These are phyloP conservation scores for Fomitopsis pulvina DNA, from an alignment of 768 basidiomycete species.

Conservation along the genomic window DNA sequence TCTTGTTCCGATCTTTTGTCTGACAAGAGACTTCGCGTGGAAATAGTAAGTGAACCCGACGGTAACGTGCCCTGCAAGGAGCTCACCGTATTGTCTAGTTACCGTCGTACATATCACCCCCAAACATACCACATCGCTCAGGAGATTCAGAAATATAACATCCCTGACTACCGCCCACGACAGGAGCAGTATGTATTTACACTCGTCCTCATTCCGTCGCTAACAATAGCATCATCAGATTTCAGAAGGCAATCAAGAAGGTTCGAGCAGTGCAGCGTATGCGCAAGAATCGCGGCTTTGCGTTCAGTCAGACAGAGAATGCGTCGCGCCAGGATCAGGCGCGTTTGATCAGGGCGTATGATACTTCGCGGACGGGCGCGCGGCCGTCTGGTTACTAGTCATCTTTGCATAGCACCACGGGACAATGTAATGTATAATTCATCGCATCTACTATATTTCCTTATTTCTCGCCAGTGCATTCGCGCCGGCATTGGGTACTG, in stretches of 20 bases:
- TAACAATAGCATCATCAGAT: constrained; percentile 38
- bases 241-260: constrained; percentile 99
- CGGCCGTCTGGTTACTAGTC: constrained; percentile 64
- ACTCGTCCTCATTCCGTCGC: not conserved
- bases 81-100: constrained; percentile 40
- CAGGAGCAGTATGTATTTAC: constrained; percentile 80
- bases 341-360: constrained; percentile 78
- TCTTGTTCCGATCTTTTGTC: constrained; percentile 77
- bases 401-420: constrained; percentile 17
- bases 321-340: constrained; percentile 81
- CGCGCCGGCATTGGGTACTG: not conserved
- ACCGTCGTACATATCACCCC: constrained; percentile 84
- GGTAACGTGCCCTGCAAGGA: no score
- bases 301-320: constrained; percentile 95
- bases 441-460: not conserved
- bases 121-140: constrained; percentile 97
- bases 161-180: constrained; percentile 92
- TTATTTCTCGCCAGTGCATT: no score
- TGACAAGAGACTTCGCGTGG: constrained; percentile 89
- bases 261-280: constrained; percentile 98
- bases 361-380: constrained; percentile 69
- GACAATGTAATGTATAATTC: constrained; percentile 19
- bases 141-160: constrained; percentile 98
- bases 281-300: constrained; percentile 94
- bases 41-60: constrained; percentile 73